A percentile compares a stretch with the other conserved stretches of the same genome.
Conservation (phyloP, 345 rosid species). For the Gossypium turneri region DNA sequence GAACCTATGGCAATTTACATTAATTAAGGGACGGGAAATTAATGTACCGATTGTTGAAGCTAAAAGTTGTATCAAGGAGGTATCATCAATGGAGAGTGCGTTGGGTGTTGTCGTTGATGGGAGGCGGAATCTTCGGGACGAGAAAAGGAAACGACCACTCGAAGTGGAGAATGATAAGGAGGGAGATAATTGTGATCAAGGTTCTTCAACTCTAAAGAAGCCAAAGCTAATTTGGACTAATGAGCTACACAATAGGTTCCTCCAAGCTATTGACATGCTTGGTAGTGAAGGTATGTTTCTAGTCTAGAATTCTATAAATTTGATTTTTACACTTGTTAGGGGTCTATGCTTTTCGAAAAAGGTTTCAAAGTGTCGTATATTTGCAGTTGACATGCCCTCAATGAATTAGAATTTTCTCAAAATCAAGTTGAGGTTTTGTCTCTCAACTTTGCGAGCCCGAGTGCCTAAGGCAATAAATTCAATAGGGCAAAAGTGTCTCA, state of each 20-base stretch:
- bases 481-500: too few species aligned
- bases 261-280: conserved; percentile 30
- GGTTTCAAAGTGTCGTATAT: too few species aligned
- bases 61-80: not conserved
- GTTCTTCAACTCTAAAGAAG: conserved; percentile 27
- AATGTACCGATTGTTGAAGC: not conserved
- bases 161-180: conserved; percentile 14
- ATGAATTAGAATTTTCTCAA: too few species aligned
- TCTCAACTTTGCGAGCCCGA: too few species aligned
- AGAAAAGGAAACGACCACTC: conserved; percentile 24
- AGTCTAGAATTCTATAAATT: not conserved
- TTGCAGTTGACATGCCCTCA: too few species aligned
- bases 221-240: conserved; percentile 39
- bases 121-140: conserved; percentile 6
- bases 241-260: conserved; percentile 37
- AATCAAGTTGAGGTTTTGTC: too few species aligned
- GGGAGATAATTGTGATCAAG: not conserved
- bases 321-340: not conserved
- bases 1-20: conserved; percentile 45
- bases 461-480: too few species aligned
- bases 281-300: conserved; percentile 40
- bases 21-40: conserved; percentile 12
- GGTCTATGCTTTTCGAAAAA: too few species aligned
- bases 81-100: not conserved
- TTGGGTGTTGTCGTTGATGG: conserved; percentile 12